These are phyloP conservation scores for Xylaria sp. DNA, from an alignment of 2,329 filamentous ascomycete species.

Conservation along the genomic window DNA sequence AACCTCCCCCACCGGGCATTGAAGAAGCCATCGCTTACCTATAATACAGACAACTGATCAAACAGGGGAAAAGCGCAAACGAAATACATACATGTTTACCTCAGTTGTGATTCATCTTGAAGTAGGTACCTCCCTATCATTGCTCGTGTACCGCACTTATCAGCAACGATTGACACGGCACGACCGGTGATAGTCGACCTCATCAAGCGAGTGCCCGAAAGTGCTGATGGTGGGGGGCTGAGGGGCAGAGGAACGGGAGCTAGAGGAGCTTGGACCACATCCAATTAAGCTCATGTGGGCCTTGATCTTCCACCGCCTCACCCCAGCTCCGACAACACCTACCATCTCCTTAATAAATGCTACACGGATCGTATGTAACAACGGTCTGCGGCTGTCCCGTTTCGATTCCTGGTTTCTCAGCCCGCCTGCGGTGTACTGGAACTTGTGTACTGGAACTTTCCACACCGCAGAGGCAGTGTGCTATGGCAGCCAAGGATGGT, in stretches of 20 bases:
- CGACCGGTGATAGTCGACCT: conserved; percentile 6
- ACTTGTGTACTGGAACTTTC: neutral
- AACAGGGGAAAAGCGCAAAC: too few relatives aligned
- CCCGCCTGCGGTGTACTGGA: neutral
- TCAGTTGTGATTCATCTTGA: conserved; percentile 1
- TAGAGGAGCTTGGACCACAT: conserved; percentile 19
- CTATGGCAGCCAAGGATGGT: too few relatives aligned
- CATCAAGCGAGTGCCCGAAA: conserved; percentile 1
- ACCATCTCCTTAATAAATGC: too few relatives aligned
- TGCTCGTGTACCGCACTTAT: too few relatives aligned
- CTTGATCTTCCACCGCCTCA: neutral
- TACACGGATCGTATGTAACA: too few relatives aligned
- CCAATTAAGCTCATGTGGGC: conserved; percentile 10
- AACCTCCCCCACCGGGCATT: conserved; percentile 1
- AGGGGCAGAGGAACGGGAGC: conserved; percentile 4
- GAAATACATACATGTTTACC: neutral
- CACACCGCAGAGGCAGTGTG: too few relatives aligned
- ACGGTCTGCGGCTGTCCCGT: too few relatives aligned
- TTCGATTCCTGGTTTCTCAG: neutral
- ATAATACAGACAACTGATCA: too few relatives aligned
- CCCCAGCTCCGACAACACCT: neutral
- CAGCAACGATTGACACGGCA: conserved; percentile 3
- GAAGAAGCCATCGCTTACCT: conserved; percentile 12
- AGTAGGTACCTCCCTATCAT: neutral
- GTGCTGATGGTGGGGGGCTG: conserved; percentile 1